Percentiles rank a stretch among this genome's conserved stretches.
phyloP scores from a whole-genome alignment of 2,329 filamentous ascomycete species.

The Graphilbum fragrans region DNA sequence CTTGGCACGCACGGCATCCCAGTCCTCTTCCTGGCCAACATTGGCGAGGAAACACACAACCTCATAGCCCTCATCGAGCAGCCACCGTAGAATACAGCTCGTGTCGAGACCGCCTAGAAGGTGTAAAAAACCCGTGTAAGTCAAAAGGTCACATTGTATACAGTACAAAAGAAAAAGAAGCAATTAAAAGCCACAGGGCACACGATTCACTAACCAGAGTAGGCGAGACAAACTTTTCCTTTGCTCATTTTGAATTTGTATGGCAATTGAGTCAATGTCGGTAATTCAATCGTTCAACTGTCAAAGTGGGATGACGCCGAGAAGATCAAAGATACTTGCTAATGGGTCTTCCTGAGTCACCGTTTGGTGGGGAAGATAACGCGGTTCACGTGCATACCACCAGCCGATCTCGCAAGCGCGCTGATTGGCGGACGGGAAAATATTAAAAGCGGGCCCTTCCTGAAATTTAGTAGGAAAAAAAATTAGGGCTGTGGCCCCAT shows the following conservation, averaged over 20 bases:
- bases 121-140: slow-evolving; percentile 13
- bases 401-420: too few relatives aligned
- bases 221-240: slow-evolving; percentile 19
- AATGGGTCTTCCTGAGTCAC: background rate
- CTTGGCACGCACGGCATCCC: slow-evolving; percentile 60
- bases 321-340: background rate
- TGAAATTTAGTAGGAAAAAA: too few relatives aligned
- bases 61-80: slow-evolving; percentile 39
- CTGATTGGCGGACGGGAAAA: too few relatives aligned
- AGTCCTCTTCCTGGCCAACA: slow-evolving; percentile 69
- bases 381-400: too few relatives aligned
- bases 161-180: background rate
- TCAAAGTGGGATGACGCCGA: background rate
- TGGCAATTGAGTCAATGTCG: background rate
- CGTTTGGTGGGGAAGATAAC: too few relatives aligned
- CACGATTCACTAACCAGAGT: slow-evolving; percentile 14
- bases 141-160: background rate
- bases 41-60: slow-evolving; percentile 56
- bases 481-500: background rate
- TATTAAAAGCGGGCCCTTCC: too few relatives aligned
- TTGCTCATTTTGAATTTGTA: slow-evolving; percentile 15
- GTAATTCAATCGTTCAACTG: background rate
- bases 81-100: slow-evolving; percentile 13
- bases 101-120: slow-evolving; percentile 12
- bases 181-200: background rate